These are phyloP conservation scores for Mallotus japonicus DNA, from an alignment of 441 rosid species.

Conservation along the genomic window DNA sequence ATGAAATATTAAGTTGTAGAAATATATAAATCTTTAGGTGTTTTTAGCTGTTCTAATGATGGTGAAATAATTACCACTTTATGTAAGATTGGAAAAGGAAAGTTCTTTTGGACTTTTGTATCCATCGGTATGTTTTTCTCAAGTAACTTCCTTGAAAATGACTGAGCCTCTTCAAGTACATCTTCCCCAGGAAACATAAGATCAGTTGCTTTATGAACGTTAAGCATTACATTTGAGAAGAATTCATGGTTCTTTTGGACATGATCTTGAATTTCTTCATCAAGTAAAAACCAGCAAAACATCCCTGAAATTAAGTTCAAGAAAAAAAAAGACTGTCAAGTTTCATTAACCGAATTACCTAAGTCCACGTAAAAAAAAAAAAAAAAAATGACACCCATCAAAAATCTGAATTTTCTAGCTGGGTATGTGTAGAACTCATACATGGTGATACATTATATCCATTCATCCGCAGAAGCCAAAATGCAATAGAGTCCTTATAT, in stretches of 20 bases:
- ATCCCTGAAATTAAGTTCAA: constrained; percentile 34
- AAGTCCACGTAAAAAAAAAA: too few species aligned
- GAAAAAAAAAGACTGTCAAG: too few species aligned
- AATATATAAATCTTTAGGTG: too few species aligned
- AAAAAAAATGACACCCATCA: too few species aligned
- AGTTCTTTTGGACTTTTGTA: not conserved
- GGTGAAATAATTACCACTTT: constrained; percentile 23
- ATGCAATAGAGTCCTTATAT: constrained; percentile 50
- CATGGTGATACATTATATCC: constrained; percentile 50
- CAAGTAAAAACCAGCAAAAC: constrained; percentile 56
- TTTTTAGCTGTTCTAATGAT: too few species aligned
- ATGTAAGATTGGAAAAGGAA: constrained; percentile 15
- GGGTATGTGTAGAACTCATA: constrained; percentile 18
- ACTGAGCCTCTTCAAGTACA: constrained; percentile 44
- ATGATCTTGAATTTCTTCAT: constrained; percentile 26
- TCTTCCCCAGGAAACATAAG: constrained; percentile 48
- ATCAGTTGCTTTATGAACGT: constrained; percentile 54
- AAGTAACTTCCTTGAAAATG: constrained; percentile 41
- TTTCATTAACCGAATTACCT: too few species aligned
- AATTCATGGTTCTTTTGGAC: constrained; percentile 31
- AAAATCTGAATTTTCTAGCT: too few species aligned
- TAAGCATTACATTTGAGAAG: constrained; percentile 39
- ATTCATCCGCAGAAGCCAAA: constrained; percentile 48
- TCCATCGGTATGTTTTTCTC: constrained; percentile 22
- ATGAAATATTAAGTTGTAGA: too few species aligned